These are phyloP conservation scores for Lomentospora prolificans DNA, from an alignment of 2,329 filamentous ascomycete genomes.

Conservation along the genomic window DNA sequence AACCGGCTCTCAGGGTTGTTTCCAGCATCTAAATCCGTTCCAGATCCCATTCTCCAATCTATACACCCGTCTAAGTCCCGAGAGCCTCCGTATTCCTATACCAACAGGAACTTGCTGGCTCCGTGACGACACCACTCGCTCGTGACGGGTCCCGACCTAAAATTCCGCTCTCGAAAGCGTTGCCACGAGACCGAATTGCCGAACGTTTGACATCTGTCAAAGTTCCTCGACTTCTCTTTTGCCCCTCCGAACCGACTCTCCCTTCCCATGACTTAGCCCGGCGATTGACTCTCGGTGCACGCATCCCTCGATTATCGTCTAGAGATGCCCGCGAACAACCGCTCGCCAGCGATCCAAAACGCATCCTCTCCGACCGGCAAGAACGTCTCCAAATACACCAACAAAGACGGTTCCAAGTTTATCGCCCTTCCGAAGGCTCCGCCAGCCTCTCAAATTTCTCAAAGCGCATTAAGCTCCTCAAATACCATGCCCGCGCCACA, in stretches of 20 bases:
- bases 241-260: conserved; percentile 8
- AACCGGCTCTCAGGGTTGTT: conserved; percentile 7
- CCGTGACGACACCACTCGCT: conserved; percentile 1
- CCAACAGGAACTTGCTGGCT: background rate
- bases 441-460: conserved; percentile 40
- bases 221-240: conserved; percentile 1
- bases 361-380: conserved; percentile 43
- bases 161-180: background rate
- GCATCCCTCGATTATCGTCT: conserved; percentile 2
- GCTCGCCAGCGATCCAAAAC: conserved; percentile 36
- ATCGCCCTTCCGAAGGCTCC: conserved; percentile 53
- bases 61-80: conserved; percentile 2
- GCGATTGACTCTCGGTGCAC: background rate
- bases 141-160: background rate
- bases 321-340: conserved; percentile 43
- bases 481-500: conserved; percentile 13
- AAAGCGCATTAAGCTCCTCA: conserved; percentile 37
- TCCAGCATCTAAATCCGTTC: conserved; percentile 10
- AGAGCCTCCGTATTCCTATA: background rate
- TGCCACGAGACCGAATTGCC: conserved; percentile 3
- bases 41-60: conserved; percentile 10
- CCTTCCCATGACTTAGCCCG: conserved; percentile 7
- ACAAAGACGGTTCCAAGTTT: conserved; percentile 61
- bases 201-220: background rate
- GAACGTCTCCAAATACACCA: conserved; percentile 51